These are phyloP conservation scores for Bipolaris oryzae DNA, from an alignment of 2,329 filamentous ascomycete species.

Conservation along the genomic window DNA sequence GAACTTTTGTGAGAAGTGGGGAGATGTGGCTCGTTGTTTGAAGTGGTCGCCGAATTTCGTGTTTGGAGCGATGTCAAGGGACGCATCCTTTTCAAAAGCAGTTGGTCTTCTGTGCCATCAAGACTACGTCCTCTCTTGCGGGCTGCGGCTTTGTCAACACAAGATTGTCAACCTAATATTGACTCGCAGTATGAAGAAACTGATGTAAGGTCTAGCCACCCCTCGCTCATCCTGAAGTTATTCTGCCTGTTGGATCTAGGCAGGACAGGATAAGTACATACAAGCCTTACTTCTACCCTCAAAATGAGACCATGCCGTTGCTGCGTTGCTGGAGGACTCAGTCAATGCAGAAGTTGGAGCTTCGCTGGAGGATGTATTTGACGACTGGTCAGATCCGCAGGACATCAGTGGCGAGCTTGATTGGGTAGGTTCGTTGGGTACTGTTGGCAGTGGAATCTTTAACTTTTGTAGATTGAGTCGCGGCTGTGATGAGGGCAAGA, in stretches of 20 bases:
- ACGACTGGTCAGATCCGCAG: constrained; percentile 24
- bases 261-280: background rate
- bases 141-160: background rate
- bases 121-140: constrained; percentile 1
- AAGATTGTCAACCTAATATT: background rate
- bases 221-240: no score
- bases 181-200: background rate
- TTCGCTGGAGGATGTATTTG: constrained; percentile 21
- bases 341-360: constrained; percentile 25
- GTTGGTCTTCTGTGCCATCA: constrained; percentile 4
- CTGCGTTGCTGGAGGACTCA: constrained; percentile 7
- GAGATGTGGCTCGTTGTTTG: background rate
- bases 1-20: background rate
- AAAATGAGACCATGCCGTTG: constrained; percentile 1
- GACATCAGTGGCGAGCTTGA: constrained; percentile 24
- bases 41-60: background rate
- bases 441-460: constrained; percentile 3
- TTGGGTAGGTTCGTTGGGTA: background rate
- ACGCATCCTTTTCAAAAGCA: constrained; percentile 21
- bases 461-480: constrained; percentile 9
- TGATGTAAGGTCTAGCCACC: no score
- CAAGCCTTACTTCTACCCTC: constrained; percentile 2
- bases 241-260: background rate
- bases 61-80: constrained; percentile 8
- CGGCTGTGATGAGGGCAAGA: background rate